Evolutionary conservation across 2,329 filamentous ascomycete species (phyloP).

Genomic region (Colletotrichum eremochloae): DNA sequence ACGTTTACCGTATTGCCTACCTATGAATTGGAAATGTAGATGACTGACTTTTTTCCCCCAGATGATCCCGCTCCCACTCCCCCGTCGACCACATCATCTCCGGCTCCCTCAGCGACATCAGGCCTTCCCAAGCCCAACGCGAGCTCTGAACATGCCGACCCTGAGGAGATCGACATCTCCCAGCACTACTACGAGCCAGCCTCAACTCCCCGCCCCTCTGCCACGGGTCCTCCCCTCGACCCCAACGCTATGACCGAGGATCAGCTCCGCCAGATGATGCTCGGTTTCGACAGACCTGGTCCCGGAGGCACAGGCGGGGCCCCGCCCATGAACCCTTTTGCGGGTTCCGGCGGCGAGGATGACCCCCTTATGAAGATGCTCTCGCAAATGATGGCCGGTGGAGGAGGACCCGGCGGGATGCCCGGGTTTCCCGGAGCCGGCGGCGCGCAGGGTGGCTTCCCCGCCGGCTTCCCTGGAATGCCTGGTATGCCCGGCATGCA

Average conservation of each 20-base stretch:
- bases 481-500: conserved; percentile 53
- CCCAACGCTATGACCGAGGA: conserved; percentile 63
- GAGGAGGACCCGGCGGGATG: conserved; percentile 46
- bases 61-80: conserved; percentile 24
- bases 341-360: conserved; percentile 61
- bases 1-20: background rate
- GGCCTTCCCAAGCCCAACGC: conserved; percentile 48
- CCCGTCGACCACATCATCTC: conserved; percentile 29
- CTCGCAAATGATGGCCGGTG: conserved; percentile 75
- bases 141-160: conserved; percentile 66
- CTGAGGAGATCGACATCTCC: conserved; percentile 85
- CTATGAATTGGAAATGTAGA: background rate
- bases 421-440: conserved; percentile 22
- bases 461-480: conserved; percentile 52
- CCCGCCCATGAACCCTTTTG: conserved; percentile 46
- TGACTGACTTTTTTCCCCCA: conserved; percentile 2
- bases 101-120: conserved; percentile 45
- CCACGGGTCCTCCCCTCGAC: conserved; percentile 47
- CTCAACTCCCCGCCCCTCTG: conserved; percentile 45
- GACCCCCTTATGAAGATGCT: conserved; percentile 71
- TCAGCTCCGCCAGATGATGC: conserved; percentile 75
- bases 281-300: conserved; percentile 62
- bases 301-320: conserved; percentile 37
- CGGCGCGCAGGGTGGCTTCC: conserved; percentile 46
- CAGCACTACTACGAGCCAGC: conserved; percentile 75